These are phyloP conservation scores for Cicer bijugum DNA, from an alignment of 306 rosid genomes.

Conservation along the genomic window DNA sequence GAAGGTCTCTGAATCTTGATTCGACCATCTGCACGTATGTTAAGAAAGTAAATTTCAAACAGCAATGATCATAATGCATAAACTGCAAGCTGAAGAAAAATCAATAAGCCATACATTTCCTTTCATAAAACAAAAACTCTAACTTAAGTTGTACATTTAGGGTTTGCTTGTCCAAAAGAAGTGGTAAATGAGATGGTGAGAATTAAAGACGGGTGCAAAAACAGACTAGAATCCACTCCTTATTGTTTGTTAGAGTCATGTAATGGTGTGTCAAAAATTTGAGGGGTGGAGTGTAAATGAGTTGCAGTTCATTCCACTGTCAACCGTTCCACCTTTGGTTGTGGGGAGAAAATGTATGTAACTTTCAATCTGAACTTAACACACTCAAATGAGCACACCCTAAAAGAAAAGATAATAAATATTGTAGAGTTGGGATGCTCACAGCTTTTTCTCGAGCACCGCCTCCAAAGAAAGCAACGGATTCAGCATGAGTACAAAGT, in stretches of 20 bases:
- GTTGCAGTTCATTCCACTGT: not conserved
- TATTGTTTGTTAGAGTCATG: conserved; percentile 8
- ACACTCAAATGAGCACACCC: conserved; percentile 26
- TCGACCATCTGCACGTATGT: conserved; percentile 83
- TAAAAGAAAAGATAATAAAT: conserved; percentile 25
- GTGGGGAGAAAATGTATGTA: conserved; percentile 13
- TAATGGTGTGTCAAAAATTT: conserved; percentile 9
- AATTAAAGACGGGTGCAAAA: conserved; percentile 29
- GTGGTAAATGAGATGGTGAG: conserved; percentile 32
- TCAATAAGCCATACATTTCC: conserved; percentile 10
- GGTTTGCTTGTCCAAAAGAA: conserved; percentile 21
- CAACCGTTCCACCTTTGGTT: conserved; percentile 22
- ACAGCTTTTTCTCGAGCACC: conserved; percentile 98
- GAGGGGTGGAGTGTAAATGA: conserved; percentile 8
- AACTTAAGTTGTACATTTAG: conserved; percentile 8
- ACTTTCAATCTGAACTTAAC: conserved; percentile 40
- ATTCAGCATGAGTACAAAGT: conserved; percentile 94
- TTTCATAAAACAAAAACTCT: conserved; percentile 31
- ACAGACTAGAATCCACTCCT: conserved; percentile 11
- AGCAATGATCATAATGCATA: conserved; percentile 34
- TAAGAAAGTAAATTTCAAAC: conserved; percentile 37
- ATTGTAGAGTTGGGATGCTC: conserved; percentile 51
- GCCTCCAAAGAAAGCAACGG: conserved; percentile 99
- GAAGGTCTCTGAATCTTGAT: conserved; percentile 84
- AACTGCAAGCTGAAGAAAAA: conserved; percentile 41